Percentiles rank a stretch among this genome's conserved stretches.
Conservation (phyloP, 176 grass and related monocot genomes). For the Triticum turgidum region DNA sequence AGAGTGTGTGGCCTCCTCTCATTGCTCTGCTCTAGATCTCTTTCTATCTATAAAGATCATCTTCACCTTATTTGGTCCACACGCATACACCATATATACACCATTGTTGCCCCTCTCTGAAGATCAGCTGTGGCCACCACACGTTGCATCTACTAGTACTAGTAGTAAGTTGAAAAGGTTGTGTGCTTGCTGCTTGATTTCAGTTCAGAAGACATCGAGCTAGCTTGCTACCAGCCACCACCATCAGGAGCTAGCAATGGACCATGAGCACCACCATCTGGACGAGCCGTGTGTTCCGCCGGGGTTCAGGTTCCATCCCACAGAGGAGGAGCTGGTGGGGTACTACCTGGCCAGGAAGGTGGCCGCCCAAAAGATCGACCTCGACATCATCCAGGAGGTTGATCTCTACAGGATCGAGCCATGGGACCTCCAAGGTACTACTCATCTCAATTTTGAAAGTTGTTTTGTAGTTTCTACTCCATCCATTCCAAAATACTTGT, state of each 20-base stretch:
- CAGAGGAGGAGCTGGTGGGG: constrained; percentile 81
- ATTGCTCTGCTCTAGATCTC: constrained; percentile 24
- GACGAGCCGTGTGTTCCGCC: constrained; percentile 57
- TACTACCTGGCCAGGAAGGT: constrained; percentile 80
- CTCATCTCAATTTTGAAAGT: accelerated
- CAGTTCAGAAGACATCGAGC: too few relatives aligned
- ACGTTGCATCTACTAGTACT: too few relatives aligned
- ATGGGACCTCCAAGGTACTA: constrained; percentile 78
- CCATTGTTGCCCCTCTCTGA: too few relatives aligned
- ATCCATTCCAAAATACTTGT: too few relatives aligned
- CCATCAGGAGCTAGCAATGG: constrained; percentile 45
- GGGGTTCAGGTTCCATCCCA: constrained; percentile 91
- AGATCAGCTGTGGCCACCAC: too few relatives aligned
- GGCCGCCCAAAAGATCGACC: constrained; percentile 43
- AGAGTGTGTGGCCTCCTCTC: neutral
- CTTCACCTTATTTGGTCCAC: too few relatives aligned
- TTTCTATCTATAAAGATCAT: neutral
- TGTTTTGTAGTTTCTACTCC: neutral
- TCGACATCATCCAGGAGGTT: constrained; percentile 73
- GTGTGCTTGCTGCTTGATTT: too few relatives aligned
- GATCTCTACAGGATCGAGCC: constrained; percentile 82
- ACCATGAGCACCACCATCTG: neutral
- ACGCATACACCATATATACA: too few relatives aligned
- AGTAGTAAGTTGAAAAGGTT: too few relatives aligned
- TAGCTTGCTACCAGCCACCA: too few relatives aligned